Evolutionary conservation across 257 asterid species (phyloP).

Genomic region (Fraxinus excelsior): DNA sequence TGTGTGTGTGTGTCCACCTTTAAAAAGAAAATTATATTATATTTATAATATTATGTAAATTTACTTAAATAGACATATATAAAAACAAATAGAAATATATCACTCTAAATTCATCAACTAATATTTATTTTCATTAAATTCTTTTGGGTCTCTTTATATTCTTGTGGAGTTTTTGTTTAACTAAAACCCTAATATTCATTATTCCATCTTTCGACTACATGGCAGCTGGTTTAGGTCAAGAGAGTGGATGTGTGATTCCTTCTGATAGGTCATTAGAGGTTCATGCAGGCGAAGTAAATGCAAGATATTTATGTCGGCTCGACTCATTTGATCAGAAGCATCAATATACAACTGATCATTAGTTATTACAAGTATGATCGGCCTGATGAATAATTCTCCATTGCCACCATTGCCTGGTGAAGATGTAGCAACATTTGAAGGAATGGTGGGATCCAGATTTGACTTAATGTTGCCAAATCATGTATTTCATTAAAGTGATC

Average conservation of each 20-base stretch:
- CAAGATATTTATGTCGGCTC: slow-evolving; percentile 25
- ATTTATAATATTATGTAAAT: no score
- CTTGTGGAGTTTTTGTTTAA: no score
- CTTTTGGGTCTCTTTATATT: no score
- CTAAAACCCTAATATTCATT: no score
- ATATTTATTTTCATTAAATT: no score
- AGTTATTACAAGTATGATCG: slow-evolving; percentile 1
- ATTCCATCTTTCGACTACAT: slow-evolving; percentile 21
- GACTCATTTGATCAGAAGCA: slow-evolving; percentile 25
- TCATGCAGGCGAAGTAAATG: slow-evolving; percentile 19
- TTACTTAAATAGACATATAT: no score
- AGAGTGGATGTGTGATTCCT: slow-evolving; percentile 23
- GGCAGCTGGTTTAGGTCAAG: background rate
- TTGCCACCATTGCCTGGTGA: slow-evolving; percentile 56
- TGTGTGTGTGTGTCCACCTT: no score
- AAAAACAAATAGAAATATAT: no score
- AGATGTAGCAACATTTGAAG: slow-evolving; percentile 30
- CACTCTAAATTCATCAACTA: no score
- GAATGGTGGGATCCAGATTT: slow-evolving; percentile 46
- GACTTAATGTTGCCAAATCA: slow-evolving; percentile 25
- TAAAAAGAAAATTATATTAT: no score
- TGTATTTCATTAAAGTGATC: slow-evolving; percentile 7
- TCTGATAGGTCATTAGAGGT: slow-evolving; percentile 22
- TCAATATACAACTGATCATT: background rate
- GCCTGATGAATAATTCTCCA: slow-evolving; percentile 5